Conservation (phyloP, 2,329 filamentous ascomycete genomes). For the Fusarium caatingaense region DNA sequence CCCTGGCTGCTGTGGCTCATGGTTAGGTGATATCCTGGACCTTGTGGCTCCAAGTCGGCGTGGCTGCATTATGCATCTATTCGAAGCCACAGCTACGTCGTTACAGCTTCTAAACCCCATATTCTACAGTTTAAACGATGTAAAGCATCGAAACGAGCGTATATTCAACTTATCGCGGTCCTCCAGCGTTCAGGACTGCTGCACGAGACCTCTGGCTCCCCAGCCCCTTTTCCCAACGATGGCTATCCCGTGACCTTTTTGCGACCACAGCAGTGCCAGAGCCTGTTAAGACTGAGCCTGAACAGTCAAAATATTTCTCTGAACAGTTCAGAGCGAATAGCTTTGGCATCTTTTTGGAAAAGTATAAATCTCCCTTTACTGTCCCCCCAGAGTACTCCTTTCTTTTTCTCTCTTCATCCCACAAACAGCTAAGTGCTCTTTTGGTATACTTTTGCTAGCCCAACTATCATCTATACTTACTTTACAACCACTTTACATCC, state of each 20-base stretch:
- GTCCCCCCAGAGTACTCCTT: neutral
- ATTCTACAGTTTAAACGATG: accelerated
- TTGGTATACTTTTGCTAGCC: neutral
- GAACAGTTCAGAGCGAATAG: neutral
- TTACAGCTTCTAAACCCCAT: neutral
- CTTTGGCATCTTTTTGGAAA: neutral
- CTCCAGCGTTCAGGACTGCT: neutral
- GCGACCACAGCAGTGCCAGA: neutral
- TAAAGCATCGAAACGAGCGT: neutral
- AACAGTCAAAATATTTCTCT: neutral
- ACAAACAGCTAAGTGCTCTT: neutral
- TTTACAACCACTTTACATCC: neutral
- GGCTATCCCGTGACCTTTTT: neutral
- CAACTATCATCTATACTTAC: neutral
- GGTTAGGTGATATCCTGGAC: neutral
- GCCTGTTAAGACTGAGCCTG: neutral
- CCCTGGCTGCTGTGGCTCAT: neutral
- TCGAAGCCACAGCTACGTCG: neutral
- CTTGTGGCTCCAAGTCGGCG: neutral
- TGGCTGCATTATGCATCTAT: neutral
- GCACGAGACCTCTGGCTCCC: neutral
- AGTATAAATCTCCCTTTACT: neutral
- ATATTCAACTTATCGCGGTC: too few species aligned
- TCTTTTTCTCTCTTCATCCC: neutral
- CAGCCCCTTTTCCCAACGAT: neutral